Base-by-base conservation (phyloP, 805 yeast genomes). In the Candida ulmi region DNA sequence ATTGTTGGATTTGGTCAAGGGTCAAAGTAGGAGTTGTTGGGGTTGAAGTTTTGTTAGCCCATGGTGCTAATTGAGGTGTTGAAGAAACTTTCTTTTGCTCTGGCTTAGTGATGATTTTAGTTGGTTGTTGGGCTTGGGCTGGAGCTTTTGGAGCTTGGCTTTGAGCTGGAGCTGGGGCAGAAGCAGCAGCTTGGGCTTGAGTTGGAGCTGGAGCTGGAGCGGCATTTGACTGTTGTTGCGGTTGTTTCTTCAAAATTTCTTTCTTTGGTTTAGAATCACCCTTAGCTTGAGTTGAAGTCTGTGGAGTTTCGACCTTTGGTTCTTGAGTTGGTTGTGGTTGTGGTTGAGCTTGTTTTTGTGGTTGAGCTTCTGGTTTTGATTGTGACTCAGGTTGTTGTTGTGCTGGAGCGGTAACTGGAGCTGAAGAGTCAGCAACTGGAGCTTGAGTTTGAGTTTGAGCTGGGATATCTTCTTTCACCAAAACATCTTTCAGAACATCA, bases 1-100 rank as follows among this genome's bases (percentile, higher is more conserved):
- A 32, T 45, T 61, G 61, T 52, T 74, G 80, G 40, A 76, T 74
- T 54, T 76, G 75, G 38, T 68, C 66, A 49, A 76, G 61, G 0
- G 80, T 61, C 38, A 74, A 42, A n/a, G 61, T 54, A 11, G 78
- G 76, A 44, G 39, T 44, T 15, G 39, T 41, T 37, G 46, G 46
- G 13, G 48, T 39, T 32, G 51, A 44, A 6, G 51, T 43, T 17
- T 55, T 50, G 1, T 53, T 43, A n/a, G 80, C 80, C 81, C 81
- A 76, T 33, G 82, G 81, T 5, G 81, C 81, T 24, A 67, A 54
- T 34, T 48, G 47, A 11, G 49, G 31, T 16, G 33, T 30, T 15
- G 33, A 9, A 19, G 28, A 24, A 17, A 30, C 33, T 18, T 45
- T 19, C 27, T 40, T 39, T 18, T 44, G n/a, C 35, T 42, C 43